Conservation (phyloP, 1,284 basidiomycete genomes). For the Sporisorium iseilematis-ciliati region DNA sequence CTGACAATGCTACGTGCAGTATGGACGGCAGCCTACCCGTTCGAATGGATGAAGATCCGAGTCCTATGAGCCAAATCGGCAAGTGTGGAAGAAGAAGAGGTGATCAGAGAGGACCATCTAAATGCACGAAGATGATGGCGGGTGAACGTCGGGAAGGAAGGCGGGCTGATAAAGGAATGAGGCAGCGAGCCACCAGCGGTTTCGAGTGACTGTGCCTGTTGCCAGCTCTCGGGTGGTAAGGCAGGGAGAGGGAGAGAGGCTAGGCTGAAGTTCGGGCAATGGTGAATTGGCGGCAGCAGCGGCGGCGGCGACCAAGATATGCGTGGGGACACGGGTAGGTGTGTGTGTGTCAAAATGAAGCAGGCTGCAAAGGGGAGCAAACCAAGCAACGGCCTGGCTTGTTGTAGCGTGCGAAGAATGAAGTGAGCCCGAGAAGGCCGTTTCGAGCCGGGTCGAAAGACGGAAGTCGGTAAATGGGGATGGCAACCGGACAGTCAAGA, state of each 20-base stretch:
- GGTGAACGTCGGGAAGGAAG: neutral
- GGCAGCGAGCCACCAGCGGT: neutral
- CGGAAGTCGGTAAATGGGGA: neutral
- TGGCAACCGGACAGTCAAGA: neutral
- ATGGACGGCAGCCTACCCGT: neutral
- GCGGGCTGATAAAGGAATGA: neutral
- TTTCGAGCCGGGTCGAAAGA: neutral
- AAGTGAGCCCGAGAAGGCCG: constrained; percentile 6
- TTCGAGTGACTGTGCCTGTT: neutral
- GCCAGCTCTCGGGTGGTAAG: neutral
- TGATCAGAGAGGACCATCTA: constrained; percentile 23
- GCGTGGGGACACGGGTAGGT: constrained; percentile 34
- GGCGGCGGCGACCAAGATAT: constrained; percentile 12
- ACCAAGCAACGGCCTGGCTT: constrained; percentile 30
- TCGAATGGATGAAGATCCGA: neutral
- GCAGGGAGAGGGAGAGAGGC: neutral
- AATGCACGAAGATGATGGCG: constrained; percentile 10
- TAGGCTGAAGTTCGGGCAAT: neutral
- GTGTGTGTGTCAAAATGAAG: constrained; percentile 27
- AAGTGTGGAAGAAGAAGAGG: constrained; percentile 2
- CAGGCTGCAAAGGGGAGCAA: constrained; percentile 20
- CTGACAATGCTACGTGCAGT: neutral
- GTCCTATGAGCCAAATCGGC: constrained; percentile 8
- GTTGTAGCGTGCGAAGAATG: constrained; percentile 37
- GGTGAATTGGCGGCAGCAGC: constrained; percentile 8